Base-by-base conservation (phyloP, 768 basidiomycete species). In the Suillus luteus region DNA sequence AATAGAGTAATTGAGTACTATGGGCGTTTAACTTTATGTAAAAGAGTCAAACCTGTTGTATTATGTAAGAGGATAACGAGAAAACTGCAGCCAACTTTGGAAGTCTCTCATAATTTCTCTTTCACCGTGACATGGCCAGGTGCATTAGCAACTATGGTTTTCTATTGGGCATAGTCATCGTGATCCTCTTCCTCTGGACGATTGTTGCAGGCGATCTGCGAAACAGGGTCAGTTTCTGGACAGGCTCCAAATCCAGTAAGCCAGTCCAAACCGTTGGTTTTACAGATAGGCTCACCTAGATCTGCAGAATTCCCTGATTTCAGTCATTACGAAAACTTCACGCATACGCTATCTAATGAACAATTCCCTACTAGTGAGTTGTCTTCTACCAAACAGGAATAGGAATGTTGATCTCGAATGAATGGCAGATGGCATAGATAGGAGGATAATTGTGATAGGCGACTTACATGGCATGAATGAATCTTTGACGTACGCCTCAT, bases 401-500 rank as follows among this genome's bases (percentile, higher is more conserved):
- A 10, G 33, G 40, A 15, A 15, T 10, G 31, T 44, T 59, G 38
- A 31, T n/a, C n/a, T 12, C 9, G 1, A 31, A 52, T 31, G 9
- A 4, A 43, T 37, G n/a, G 12, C 57, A 91, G 91, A 82, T 63
- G 79, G 84, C 15, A 73, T 81, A 3, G 69, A 76, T 33, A 79
- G 74, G 66, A 86, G 93, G 17, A 78, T 90, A 33, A 85, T 98
- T 49, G 76, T 94, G 64, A 78, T 97, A 14, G 96, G 95, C 9
- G 96, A 98, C 69, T 81, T 97, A 8, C 96, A 98, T 79, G 93
- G 92, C 54, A 93, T 90, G 85, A 81, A 83, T 60, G 72, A 80
- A 7, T 83, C 88, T 0, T 76, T 97, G 5, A 79, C 85, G 92
- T 93, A 61, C 62, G 89, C 76, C 40, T 46, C 14, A 59, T 17